Base-by-base conservation (phyloP, 1,139 yeast species). In the Candida glucosophila region DNA sequence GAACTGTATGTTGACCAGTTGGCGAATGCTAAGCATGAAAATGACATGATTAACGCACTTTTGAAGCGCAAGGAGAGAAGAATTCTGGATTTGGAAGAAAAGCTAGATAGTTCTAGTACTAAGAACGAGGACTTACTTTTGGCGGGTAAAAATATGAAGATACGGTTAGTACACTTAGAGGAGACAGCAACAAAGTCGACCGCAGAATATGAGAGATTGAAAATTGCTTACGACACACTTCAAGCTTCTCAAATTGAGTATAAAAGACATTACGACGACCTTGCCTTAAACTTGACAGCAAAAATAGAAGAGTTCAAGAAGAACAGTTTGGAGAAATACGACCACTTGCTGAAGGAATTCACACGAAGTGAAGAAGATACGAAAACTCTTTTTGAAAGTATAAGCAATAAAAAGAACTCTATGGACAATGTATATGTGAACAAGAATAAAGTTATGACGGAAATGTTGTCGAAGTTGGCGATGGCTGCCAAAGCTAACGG, bases 21-120 rank as follows among this genome's bases (percentile, higher is more conserved):
- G 36, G 77, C 82, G 21, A 77, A 77, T 39, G 60, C 77, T 17
- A 77, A 76, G 46, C 83, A 77, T 43, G 83, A 78, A 40, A 74
- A 73, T 39, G 82, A 77, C 40, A 75, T 77, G 56, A 59, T 77
- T 22, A 71, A 66, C 37, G 75, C 82, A 1, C 49, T 77, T 35
- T 52, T 77, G 36, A 73, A 67, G 36, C 55, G 86, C 32, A 77
- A 77, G 43, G 78, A 77, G 41, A 59, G 85, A 32, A 55, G 82
- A 32, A 67, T 78, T 22, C 41, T 58, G 20, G 86, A 77, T 41
- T 49, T 77, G 39, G 85, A 79, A 44, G 57, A 56, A 22, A 75
- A 73, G 40, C 52, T 67, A 35, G 61, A 60, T 25, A 71, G 67
- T 11, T 40, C 71, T 14, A 47, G 58, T 23, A 55, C 67, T 8